Evolutionary conservation across 345 rosid genomes (phyloP).

Genomic region (Eutrema japonicum): DNA sequence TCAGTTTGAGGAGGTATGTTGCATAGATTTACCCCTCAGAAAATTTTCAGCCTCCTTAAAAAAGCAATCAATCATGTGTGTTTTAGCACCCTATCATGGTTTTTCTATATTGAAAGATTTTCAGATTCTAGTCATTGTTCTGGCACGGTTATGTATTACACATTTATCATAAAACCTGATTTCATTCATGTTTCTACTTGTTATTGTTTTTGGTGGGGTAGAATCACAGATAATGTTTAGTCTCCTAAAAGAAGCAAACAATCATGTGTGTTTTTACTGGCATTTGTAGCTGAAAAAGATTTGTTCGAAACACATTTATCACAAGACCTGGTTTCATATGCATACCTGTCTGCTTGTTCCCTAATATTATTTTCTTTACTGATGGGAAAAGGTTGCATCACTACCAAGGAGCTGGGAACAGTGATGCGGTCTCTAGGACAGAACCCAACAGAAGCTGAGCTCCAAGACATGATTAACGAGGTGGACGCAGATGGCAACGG

Average conservation of each 20-base stretch:
- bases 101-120: neutral
- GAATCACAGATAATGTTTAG: neutral
- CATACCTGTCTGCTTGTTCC: neutral
- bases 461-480: constrained; percentile 41
- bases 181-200: too few relatives aligned
- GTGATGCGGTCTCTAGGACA: constrained; percentile 80
- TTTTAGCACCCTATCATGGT: neutral
- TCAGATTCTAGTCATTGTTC: neutral
- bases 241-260: neutral
- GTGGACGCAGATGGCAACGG: constrained; percentile 42
- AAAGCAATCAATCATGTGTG: neutral
- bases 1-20: neutral
- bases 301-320: neutral
- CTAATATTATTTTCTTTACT: neutral
- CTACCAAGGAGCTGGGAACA: constrained; percentile 81
- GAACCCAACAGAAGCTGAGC: constrained; percentile 77
- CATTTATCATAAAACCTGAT: too few relatives aligned
- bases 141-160: neutral
- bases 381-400: constrained; percentile 53
- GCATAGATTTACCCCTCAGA: neutral
- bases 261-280: neutral
- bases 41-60: neutral
- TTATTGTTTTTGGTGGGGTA: neutral
- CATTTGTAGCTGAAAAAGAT: neutral
- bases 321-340: neutral